These are phyloP conservation scores for Chenopodium berlandieri DNA, from an alignment of 148 eudicot species.

Conservation along the genomic window DNA sequence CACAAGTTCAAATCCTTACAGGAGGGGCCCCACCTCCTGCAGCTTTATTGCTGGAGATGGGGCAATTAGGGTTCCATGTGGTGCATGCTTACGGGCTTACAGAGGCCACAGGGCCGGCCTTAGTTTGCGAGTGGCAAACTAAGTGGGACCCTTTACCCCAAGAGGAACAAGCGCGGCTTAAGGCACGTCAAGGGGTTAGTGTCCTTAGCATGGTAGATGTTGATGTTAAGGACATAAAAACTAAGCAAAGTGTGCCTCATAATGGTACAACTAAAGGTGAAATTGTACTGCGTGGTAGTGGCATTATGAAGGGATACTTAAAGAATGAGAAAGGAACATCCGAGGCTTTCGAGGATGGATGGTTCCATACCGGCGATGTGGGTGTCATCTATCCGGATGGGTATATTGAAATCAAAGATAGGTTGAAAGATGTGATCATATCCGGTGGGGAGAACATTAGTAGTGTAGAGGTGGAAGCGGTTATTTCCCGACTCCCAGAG, in stretches of 20 bases:
- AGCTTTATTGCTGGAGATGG: constrained; percentile 47
- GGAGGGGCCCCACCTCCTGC: constrained; percentile 95
- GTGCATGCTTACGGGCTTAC: constrained; percentile 90
- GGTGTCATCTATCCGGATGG: constrained; percentile 82
- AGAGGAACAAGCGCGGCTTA: constrained; percentile 36
- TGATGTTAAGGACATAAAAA: constrained; percentile 51
- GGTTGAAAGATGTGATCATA: constrained; percentile 78
- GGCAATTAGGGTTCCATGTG: constrained; percentile 64
- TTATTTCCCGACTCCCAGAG: constrained; percentile 43
- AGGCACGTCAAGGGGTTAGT: constrained; percentile 76
- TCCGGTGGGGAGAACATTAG: constrained; percentile 93
- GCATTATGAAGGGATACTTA: constrained; percentile 84
- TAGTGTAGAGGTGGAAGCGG: constrained; percentile 69
- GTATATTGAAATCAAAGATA: constrained; percentile 70
- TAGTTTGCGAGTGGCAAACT: constrained; percentile 80
- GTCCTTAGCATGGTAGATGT: constrained; percentile 57
- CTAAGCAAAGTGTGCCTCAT: constrained; percentile 48
- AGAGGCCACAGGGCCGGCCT: constrained; percentile 86
- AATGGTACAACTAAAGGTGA: constrained; percentile 74
- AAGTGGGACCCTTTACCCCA: constrained; percentile 57
- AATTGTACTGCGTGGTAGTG: constrained; percentile 70
- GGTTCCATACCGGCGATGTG: constrained; percentile 82
- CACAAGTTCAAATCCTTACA: constrained; percentile 55
- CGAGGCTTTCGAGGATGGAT: constrained; percentile 55
- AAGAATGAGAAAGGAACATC: constrained; percentile 52